phyloP scores from a whole-genome alignment of 192 early-diverging fungal genomes.

The Chytriomyces hyalinus region DNA sequence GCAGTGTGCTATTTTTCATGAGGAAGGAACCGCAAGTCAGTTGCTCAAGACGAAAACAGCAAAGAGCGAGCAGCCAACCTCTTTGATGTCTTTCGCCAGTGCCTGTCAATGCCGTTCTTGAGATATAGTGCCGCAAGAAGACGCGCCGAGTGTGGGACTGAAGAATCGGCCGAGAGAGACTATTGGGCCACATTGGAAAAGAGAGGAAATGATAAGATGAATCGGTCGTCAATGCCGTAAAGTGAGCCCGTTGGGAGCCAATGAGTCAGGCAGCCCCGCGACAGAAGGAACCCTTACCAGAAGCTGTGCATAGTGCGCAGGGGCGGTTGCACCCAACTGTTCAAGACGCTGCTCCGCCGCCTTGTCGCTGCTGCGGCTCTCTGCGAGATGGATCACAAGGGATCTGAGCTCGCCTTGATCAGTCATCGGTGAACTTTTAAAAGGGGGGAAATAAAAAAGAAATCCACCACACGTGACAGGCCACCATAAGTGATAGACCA shows the following conservation, averaged over 20 bases:
- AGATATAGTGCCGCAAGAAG: constrained; percentile 79
- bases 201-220: not conserved
- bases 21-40: no score
- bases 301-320: constrained; percentile 6
- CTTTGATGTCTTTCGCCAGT: constrained; percentile 80
- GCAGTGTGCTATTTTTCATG: constrained; percentile 57
- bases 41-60: no score
- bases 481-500: no score
- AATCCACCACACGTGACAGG: no score
- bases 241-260: not conserved
- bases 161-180: constrained; percentile 77
- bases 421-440: no score
- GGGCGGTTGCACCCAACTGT: not conserved
- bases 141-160: constrained; percentile 67
- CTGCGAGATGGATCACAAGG: constrained; percentile 1
- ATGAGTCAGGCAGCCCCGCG: not conserved
- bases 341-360: no score
- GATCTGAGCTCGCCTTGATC: no score
- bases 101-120: constrained; percentile 91
- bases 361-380: not conserved
- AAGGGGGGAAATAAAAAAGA: no score
- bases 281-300: not conserved
- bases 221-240: not conserved
- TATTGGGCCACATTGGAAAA: constrained; percentile 25
- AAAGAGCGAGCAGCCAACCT: constrained; percentile 42